Percentiles rank a stretch among this genome's conserved stretches.
Evolutionary conservation across 129 eudicot genomes (phyloP).

Genomic region (Helichrysum umbraculigerum): DNA sequence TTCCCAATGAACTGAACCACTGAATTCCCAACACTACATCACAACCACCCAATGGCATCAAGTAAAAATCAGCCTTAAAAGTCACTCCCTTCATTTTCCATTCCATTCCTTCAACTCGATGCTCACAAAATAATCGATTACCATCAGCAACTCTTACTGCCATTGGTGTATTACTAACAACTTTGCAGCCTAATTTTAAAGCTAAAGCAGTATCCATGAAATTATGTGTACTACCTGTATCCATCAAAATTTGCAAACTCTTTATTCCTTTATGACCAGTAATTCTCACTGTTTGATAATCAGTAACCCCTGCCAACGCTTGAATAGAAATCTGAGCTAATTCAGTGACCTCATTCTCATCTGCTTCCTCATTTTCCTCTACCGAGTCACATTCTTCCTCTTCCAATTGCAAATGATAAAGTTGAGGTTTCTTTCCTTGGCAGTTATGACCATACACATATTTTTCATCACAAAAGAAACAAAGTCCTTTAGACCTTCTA

Average conservation of each 20-base stretch:
- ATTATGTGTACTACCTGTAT: conserved; percentile 21
- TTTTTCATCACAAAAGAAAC: background rate
- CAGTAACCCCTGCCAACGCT: background rate
- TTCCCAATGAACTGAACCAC: too few relatives aligned
- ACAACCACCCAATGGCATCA: too few relatives aligned
- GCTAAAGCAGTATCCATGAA: conserved; percentile 3
- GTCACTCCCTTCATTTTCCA: too few relatives aligned
- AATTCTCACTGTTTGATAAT: background rate
- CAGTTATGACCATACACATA: background rate
- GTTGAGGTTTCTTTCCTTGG: background rate
- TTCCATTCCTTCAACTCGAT: background rate
- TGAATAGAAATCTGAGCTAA: background rate
- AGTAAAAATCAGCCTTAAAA: too few relatives aligned
- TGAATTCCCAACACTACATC: too few relatives aligned
- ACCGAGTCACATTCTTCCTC: background rate
- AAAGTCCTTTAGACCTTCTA: background rate
- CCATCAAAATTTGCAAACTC: background rate
- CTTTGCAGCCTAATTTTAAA: background rate
- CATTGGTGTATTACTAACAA: too few relatives aligned
- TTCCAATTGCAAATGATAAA: background rate
- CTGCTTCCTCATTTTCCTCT: too few relatives aligned
- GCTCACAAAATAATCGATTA: background rate
- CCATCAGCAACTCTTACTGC: conserved; percentile 8
- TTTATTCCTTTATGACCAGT: background rate
- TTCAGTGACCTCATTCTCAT: too few relatives aligned